Evolutionary conservation across 2,329 filamentous ascomycete genomes (phyloP), one percentile per base, ranked within the genome.

Genomic region (Rutstroemia sp.): DNA sequence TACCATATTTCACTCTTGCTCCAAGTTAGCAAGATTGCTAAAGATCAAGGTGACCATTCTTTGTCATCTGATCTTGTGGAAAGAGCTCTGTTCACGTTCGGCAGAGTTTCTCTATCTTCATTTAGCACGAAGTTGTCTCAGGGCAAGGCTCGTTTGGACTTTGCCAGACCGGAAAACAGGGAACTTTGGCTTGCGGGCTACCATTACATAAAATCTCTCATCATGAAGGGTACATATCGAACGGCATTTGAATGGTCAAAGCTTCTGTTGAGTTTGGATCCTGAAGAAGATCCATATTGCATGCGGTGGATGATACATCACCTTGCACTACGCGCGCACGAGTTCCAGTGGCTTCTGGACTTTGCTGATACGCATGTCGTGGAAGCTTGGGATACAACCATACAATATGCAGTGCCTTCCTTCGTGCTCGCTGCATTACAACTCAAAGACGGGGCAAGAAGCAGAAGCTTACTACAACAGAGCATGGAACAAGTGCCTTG

Each of bases 161-260:
- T 96, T 68, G 73, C 78, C 19, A 78, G 89, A 39, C 86, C 87
- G 0, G 92, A 95, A 70, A 97, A 97, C 70, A 81, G 94, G 45
- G 92, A 97, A 70, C 84, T 99, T 61, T 96, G 89, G 85, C 82
- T 97, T 38, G 88, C 90, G 1, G 88, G 86, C 8, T 95, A 91
- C 76, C 84, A 92, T 63, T 96, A 96, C 66, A 86, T 97, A 65
- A 83, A 82, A 64, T 94, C 89, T 62, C 76, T 99, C 21, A 80
- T 90, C 16, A 85, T 90, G 73, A 92, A 95, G 64, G 91, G 92
- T n/a, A 96, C 92, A 1, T 96, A 90, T 77, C 81, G 91, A 48
- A 97, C 94, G 0, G 90, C 91, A 0, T 83, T 95, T 48, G 94
- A 97, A 71, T 99, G 94, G 92, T 82, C 89, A 6, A 96, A 94